A percentile compares a stretch with the other conserved stretches of the same genome.
Conservation (phyloP, 768 basidiomycete species). For the Macrolepiota fuliginosa region DNA sequence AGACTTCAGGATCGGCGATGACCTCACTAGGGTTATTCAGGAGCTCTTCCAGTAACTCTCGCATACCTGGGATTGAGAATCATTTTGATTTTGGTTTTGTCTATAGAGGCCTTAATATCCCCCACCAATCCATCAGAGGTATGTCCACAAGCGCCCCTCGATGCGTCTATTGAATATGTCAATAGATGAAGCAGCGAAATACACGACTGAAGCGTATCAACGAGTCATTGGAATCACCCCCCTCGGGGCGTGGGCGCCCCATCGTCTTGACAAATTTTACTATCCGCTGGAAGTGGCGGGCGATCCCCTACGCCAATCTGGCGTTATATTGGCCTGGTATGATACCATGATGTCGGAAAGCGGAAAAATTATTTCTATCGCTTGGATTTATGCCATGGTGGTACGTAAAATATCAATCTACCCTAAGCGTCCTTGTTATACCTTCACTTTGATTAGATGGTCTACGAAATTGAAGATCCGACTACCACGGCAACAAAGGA, state of each 20-base stretch:
- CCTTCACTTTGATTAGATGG: neutral
- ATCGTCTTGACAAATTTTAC: neutral
- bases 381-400: neutral
- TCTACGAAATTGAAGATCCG: neutral
- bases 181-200: neutral
- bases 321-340: neutral
- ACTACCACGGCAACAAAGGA: neutral
- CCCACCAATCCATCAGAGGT: neutral
- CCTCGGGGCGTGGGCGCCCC: neutral
- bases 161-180: neutral
- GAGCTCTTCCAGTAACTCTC: neutral
- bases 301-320: neutral
- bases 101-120: neutral
- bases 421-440: neutral
- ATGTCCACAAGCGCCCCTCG: neutral
- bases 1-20: neutral
- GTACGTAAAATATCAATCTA: neutral
- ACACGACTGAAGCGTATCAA: neutral
- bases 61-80: neutral
- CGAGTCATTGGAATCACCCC: neutral
- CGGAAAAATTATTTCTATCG: neutral
- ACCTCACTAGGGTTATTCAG: neutral
- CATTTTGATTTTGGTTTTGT: neutral
- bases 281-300: neutral
- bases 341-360: neutral